These are phyloP conservation scores for Gonium pectorale DNA, from an alignment of 139 green algal genomes.

Conservation along the genomic window DNA sequence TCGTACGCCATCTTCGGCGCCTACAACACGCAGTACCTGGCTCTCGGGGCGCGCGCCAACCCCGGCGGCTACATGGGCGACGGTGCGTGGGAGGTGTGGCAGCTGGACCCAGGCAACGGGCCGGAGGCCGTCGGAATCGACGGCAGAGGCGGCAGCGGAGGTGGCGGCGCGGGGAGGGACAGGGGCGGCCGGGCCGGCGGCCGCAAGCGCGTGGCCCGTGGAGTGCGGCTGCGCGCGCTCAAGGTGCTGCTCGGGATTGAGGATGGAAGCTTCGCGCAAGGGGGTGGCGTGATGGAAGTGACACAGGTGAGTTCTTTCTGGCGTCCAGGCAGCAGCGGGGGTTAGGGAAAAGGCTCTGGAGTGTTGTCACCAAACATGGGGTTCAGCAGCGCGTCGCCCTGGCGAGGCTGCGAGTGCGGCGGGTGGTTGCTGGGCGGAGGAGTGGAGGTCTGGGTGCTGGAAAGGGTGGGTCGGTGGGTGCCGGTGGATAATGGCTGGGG, in stretches of 20 bases:
- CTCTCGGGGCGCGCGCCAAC: slow-evolving; percentile 46
- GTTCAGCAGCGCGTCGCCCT: no score
- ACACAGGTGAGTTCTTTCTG: not conserved
- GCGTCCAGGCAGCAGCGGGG: no score
- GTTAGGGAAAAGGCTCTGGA: no score
- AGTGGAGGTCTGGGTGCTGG: no score
- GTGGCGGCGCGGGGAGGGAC: not conserved
- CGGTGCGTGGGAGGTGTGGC: slow-evolving; percentile 42
- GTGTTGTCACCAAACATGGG: no score
- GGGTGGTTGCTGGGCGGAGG: not conserved
- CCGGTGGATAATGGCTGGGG: no score
- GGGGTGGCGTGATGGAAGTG: not conserved
- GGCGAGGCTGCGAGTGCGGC: no score
- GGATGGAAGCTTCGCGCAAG: slow-evolving; percentile 29
- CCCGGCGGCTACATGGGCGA: slow-evolving; percentile 32
- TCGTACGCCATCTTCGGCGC: slow-evolving; percentile 30
- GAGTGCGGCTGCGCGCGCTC: not conserved
- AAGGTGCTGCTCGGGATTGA: slow-evolving; percentile 30
- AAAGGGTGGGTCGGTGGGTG: no score
- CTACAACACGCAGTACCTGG: slow-evolving; percentile 54
- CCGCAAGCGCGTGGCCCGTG: not conserved
- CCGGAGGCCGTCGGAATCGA: not conserved
- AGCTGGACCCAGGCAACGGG: not conserved
- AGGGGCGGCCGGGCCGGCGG: not conserved
- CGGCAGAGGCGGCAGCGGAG: no score